phyloP scores from a whole-genome alignment of 106 monocot species.

The Dendrobium catenatum region DNA sequence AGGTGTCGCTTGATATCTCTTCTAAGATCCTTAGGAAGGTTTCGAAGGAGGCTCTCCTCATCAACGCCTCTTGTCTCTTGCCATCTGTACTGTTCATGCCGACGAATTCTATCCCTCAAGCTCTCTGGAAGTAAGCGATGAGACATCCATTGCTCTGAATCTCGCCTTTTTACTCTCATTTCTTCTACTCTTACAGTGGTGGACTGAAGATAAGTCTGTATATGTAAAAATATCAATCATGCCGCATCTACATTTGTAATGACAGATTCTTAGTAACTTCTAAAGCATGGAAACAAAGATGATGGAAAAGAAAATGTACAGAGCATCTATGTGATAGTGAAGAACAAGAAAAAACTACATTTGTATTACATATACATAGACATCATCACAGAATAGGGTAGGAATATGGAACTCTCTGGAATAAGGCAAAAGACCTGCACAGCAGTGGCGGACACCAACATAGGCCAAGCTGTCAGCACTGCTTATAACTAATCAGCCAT shows the following conservation, averaged over 20 bases:
- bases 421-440: not conserved
- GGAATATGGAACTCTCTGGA: not conserved
- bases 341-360: not conserved
- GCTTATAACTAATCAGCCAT: not conserved
- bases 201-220: constrained; percentile 88
- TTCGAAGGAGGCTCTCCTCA: constrained; percentile 67
- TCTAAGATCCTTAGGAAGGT: constrained; percentile 88
- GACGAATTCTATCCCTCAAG: constrained; percentile 70
- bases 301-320: not conserved
- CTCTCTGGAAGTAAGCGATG: constrained; percentile 84
- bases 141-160: constrained; percentile 96
- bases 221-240: not conserved
- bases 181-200: constrained; percentile 92
- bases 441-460: not conserved
- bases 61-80: constrained; percentile 95
- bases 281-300: not conserved
- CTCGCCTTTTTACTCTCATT: constrained; percentile 91
- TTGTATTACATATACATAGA: not conserved
- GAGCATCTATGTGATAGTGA: not conserved
- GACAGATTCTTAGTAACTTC: not conserved
- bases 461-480: not conserved
- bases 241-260: not conserved
- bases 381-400: not conserved
- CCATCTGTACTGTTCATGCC: constrained; percentile 92
- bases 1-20: constrained; percentile 95